Base-by-base conservation (phyloP, 2,329 filamentous ascomycete species). In the Alternaria hordeiaustralica region DNA sequence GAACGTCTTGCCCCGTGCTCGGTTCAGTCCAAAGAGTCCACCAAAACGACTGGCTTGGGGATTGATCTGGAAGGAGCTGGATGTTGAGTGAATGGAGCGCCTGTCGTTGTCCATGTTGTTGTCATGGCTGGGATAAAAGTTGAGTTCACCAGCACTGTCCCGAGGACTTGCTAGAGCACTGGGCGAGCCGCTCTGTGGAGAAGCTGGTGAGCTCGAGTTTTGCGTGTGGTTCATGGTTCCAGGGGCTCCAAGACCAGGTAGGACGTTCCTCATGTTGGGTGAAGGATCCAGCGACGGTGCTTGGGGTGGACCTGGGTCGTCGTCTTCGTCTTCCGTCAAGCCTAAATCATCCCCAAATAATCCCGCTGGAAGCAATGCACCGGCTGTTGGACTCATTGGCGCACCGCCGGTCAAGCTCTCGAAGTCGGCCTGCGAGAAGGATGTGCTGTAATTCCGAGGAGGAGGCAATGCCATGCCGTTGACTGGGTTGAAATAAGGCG, bases 341-440 rank as follows among this genome's bases (percentile, higher is more conserved):
- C 90, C 89, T 43, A 89, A 85, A 51, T 92, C 90, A 55, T 90
- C 88, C 6, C 85, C 85, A 54, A 89, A 84, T 5, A 91, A 82
- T 63, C 87, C 88, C 1, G 92, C 91, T 0, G 92, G 92, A 15
- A 96, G 81, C 4, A 95, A 83, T 15, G 90, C 87, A 26, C 91
- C 89, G 3, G 92, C 92, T 5, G 91, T 91, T 2, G 92, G 92
- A 71, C 91, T 94, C 76, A 95, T 87, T 1, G 91, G 91, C 3
- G 90, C 92, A 26, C 87, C 89, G 18, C 85, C 86, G 4, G 86
- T 88, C 36, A 91, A 77, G 18, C 84, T 84, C 61, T 87, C 87
- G 5, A 90, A 80, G 18, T 91, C 89, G 2, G 88, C 86, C 30
- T 92, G 90, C 6, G 87, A 88, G 58, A 89, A 74, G 36, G 73